Evolutionary conservation across 2,329 filamentous ascomycete genomes (phyloP).

Genomic region (Biscogniauxia sp.): DNA sequence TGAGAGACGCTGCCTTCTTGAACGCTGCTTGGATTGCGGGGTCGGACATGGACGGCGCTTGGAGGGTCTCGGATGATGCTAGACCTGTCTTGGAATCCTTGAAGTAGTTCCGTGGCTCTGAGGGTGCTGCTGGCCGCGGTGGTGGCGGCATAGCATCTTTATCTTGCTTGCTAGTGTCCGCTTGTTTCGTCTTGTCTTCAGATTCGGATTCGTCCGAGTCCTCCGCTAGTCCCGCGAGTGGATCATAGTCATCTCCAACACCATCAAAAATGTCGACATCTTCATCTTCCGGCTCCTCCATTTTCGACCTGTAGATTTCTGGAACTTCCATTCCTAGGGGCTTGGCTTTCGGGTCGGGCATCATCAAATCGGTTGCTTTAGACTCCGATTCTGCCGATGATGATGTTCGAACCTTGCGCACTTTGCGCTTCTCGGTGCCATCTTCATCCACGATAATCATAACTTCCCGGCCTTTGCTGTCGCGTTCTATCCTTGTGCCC

Average conservation of each 20-base stretch:
- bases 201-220: slow-evolving; percentile 32
- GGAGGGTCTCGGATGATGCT: slow-evolving; percentile 50
- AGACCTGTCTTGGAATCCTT: slow-evolving; percentile 55
- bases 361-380: slow-evolving; percentile 42
- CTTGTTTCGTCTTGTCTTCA: slow-evolving; percentile 20
- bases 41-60: slow-evolving; percentile 62
- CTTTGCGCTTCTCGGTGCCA: slow-evolving; percentile 64
- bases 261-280: slow-evolving; percentile 66
- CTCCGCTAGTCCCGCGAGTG: slow-evolving; percentile 56
- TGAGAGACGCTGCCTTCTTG: slow-evolving; percentile 74
- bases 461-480: slow-evolving; percentile 60
- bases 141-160: slow-evolving; percentile 45
- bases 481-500: slow-evolving; percentile 58
- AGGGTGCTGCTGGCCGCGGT: slow-evolving; percentile 36
- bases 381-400: slow-evolving; percentile 31
- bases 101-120: slow-evolving; percentile 59
- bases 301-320: slow-evolving; percentile 52
- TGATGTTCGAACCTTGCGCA: slow-evolving; percentile 50
- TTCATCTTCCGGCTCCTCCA: slow-evolving; percentile 50
- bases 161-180: slow-evolving; percentile 23
- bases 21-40: slow-evolving; percentile 80
- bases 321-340: slow-evolving; percentile 66
- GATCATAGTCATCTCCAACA: slow-evolving; percentile 65
- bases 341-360: slow-evolving; percentile 54
- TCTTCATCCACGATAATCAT: slow-evolving; percentile 65